Evolutionary conservation across 2,329 filamentous ascomycete species (phyloP).

Genomic region (Fusarium duplospermum): DNA sequence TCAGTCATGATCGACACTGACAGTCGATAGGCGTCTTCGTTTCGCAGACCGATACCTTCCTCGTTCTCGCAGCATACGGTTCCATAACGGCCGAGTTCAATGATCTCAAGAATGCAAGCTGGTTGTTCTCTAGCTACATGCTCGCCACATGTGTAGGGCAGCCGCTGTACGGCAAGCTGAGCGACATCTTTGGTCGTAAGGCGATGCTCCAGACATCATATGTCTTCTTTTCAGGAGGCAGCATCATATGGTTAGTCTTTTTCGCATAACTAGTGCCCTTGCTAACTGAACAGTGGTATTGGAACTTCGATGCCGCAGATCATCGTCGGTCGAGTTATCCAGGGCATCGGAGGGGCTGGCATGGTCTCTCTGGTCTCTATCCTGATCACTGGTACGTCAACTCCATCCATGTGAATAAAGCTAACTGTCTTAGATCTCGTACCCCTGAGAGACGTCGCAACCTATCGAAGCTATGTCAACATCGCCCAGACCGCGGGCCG

Average conservation of each 20-base stretch:
- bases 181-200: conserved; percentile 17
- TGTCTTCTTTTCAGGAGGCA: conserved; percentile 7
- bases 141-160: conserved; percentile 4
- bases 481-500: conserved; percentile 14
- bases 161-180: conserved; percentile 18
- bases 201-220: conserved; percentile 4
- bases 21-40: conserved; percentile 13
- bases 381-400: not conserved
- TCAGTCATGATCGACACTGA: not conserved
- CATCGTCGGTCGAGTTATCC: conserved; percentile 6
- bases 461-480: conserved; percentile 24
- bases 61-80: conserved; percentile 20
- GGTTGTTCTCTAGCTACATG: conserved; percentile 12
- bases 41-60: conserved; percentile 13
- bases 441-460: conserved; percentile 15
- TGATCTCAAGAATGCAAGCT: conserved; percentile 8
- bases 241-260: conserved; percentile 1
- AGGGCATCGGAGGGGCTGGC: conserved; percentile 11
- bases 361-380: conserved; percentile 7
- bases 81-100: conserved; percentile 15
- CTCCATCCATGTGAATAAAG: not conserved
- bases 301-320: not conserved
- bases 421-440: conserved; percentile 8
- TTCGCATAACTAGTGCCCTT: too few species aligned
- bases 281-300: not conserved